Conservation (phyloP, 1,284 basidiomycete species). For the Leucoagaricus sp. region DNA sequence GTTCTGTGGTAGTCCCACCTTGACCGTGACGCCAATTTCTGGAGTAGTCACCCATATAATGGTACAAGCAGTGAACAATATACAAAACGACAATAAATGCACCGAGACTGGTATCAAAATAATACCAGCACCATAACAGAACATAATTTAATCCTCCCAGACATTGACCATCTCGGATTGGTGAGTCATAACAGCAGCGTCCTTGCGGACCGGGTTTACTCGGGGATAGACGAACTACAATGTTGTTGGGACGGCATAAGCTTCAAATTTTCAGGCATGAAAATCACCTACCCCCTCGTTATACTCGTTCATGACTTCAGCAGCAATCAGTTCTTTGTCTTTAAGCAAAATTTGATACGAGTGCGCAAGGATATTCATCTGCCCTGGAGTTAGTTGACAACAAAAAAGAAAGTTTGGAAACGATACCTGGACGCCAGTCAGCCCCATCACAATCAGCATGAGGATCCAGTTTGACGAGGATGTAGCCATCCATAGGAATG, state of each 20-base stretch:
- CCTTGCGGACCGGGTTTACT: conserved; percentile 71
- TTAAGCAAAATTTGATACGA: conserved; percentile 68
- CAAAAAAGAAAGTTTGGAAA: too few relatives aligned
- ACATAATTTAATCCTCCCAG: conserved; percentile 44
- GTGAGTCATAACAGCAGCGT: conserved; percentile 84
- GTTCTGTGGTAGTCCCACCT: too few relatives aligned
- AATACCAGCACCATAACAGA: too few relatives aligned
- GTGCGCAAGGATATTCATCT: conserved; percentile 54
- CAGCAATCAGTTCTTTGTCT: conserved; percentile 74
- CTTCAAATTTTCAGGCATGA: background rate
- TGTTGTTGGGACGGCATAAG: background rate
- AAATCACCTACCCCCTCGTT: conserved; percentile 62
- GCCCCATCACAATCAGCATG: conserved; percentile 64
- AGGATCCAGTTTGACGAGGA: conserved; percentile 74
- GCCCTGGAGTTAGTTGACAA: conserved; percentile 9
- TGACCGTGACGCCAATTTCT: too few relatives aligned
- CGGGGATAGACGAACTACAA: conserved; percentile 80
- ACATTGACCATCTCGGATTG: conserved; percentile 73
- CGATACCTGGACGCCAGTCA: conserved; percentile 62
- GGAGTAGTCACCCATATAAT: too few relatives aligned
- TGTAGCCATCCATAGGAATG: conserved; percentile 71
- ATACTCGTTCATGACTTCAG: conserved; percentile 87
- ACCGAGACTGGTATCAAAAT: too few relatives aligned
- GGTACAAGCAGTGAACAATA: too few relatives aligned
- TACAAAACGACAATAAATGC: too few relatives aligned